Base-by-base conservation (phyloP, 2,329 filamentous ascomycete genomes). In the Apiospora saccharicola region DNA sequence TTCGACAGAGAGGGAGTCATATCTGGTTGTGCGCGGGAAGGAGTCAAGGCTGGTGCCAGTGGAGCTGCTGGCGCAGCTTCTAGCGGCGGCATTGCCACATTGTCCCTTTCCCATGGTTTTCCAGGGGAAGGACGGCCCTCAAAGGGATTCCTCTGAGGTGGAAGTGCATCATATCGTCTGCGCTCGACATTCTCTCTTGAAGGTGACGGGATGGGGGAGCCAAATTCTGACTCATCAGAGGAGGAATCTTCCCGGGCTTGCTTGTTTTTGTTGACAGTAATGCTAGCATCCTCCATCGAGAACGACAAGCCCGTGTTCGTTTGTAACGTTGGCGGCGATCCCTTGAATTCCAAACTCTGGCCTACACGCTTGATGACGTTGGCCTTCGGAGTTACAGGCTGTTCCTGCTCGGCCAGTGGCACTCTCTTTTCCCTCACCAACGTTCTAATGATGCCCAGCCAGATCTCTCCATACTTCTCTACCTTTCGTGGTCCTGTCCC, bases 291-390 rank as follows among this genome's bases (percentile, higher is more conserved):
- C 22, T 24, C 64, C 70, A 71, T 69, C 5, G 61, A 47, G 8
- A 71, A 71, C 6, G 70, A 71, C 44, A 71, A 30, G 2, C 70
- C 70, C 13, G 64, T 71, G 24, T 71, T 43, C 51, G 69, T 43
- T 2, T n/a, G 34, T 13, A 34, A 46, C 30, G 30, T n/a, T 14
- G 57, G 57, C 22, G 70, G 61, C 30, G 70, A 24, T 47, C 46
- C 67, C 26, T 47, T 30, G 44, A 49, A 34, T 26, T 69, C 67
- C 22, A 69, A 16, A 8, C 67, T 69, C 26, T 34, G 67, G 44
- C 67, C 67, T 22, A 68, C 46, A 24, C 49, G 64, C 64, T 57
- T 57, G 43, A 37, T 46, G 43, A 37, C 47, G 37, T 51, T 69
- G 70, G 37, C 61, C 44, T 37, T 64, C 5, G 43, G 64, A 2